Evolutionary conservation across 768 basidiomycete genomes (phyloP), one percentile per base, ranked within the genome.

Genomic region (Xerocomellus amylosporus): DNA sequence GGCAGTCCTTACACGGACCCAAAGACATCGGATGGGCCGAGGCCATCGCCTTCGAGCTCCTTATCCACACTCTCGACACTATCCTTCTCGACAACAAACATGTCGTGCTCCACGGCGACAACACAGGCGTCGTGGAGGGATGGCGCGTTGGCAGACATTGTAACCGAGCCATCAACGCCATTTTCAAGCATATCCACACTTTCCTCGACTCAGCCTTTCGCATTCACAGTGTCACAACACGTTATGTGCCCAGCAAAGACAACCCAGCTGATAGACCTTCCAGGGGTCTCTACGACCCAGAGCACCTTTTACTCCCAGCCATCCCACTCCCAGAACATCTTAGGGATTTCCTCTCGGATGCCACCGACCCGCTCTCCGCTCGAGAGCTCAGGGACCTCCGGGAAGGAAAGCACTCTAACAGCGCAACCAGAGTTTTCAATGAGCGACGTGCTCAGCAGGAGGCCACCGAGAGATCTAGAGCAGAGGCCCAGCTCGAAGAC

Each of bases 151-250:
- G n/a, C 24, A 24, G 42, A 5, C 50, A 51, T 2, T 3, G 3
- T 42, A 51, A 51, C 33, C 1, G 3, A 1, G 41, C 20, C 0
- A 7, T 26, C 17, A 51, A 51, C 28, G 9, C n/a, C 4, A 24
- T 44, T 8, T 51, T 51, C 24, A 24, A 26, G 1, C n/a, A 19
- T 14, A 44, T 44, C 17, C 42, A 51, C n/a, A 1, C 42, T 26
- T 26, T 51, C 17, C 33, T 51, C 2, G 0, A 7, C 4, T 15
- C 17, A 6, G 19, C 31, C 17, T 2, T n/a, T 30, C 4, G 3
- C n/a, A 14, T 19, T 2, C 9, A 0, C 0, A 9, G 33, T 5
- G 2, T 20, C 1, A 0, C 22, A 12, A 28, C 34, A 2, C 4
- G 8, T 0, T 44, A 44, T 7, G 2, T 51, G 2, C 24, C 50